Evolutionary conservation across 768 basidiomycete species (phyloP), one percentile per base, ranked within the genome.

Genomic region (Gymnopilus junonius): DNA sequence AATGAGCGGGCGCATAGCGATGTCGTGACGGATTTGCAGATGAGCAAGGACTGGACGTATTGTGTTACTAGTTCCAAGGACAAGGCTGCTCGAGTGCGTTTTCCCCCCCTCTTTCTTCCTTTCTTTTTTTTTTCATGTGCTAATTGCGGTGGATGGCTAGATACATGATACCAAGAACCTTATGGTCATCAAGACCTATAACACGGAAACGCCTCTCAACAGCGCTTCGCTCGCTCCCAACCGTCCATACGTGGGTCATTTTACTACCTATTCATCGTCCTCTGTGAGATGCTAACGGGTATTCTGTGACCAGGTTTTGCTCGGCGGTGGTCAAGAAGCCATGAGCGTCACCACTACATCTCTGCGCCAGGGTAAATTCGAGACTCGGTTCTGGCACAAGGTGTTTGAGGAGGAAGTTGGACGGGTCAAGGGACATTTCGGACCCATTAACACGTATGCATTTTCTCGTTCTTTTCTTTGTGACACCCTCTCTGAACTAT

Each of bases 321-420:
- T 97, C 23, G 97, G 97, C 45, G 97, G 97, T 75, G 97, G 97
- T 43, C 97, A 99, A 77, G 97, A 97, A 74, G 97, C 97, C 4
- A 97, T 95, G 94, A 89, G 81, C 70, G 97, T 99, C 55, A 98
- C 97, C 14, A 99, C 95, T 8, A 99, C 97, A 0, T 95, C 94
- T 1, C 71, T 88, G 23, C 88, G 97, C 55, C 94, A 97, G 75
- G 97, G 97, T 21, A 97, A 98, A 77, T 99, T 99, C 75, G 97
- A 99, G 79, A 94, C 95, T 11, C 85, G 95, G 39, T 98, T 99
- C 81, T 99, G 95, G 95, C 97, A 99, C 82, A 94, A 91, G 69
- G 83, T 97, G 37, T 92, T 97, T 69, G 95, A 97, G 77, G 95
- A 97, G 80, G 97, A 99, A 75, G 91, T 99, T 58, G 95, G 97